Percentiles rank a stretch among this genome's conserved stretches.
phyloP scores from a whole-genome alignment of 2,329 filamentous ascomycete species.

The Pseudogymnoascus sp. region DNA sequence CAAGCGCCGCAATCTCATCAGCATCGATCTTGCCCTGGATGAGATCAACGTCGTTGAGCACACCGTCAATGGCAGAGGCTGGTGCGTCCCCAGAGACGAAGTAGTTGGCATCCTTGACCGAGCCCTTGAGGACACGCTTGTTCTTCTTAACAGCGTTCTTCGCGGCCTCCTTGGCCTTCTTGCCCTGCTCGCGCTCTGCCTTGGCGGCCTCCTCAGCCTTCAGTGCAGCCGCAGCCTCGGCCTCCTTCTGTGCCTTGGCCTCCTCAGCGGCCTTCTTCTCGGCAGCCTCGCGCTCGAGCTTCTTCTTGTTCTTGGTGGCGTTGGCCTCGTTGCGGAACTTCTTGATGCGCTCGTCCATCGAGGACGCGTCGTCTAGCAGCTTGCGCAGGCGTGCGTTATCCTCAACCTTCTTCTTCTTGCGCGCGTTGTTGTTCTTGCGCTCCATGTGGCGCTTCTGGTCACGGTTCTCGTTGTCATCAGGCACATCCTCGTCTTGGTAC shows the following conservation, averaged over 20 bases:
- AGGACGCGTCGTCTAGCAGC: constrained; percentile 78
- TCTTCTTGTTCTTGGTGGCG: constrained; percentile 94
- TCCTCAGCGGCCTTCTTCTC: constrained; percentile 83
- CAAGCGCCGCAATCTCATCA: constrained; percentile 80
- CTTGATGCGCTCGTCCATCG: constrained; percentile 92
- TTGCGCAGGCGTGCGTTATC: constrained; percentile 86
- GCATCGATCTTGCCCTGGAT: constrained; percentile 82
- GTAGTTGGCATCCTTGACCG: constrained; percentile 97
- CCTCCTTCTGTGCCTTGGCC: constrained; percentile 72
- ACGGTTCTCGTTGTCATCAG: constrained; percentile 97
- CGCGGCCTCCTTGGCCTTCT: constrained; percentile 97
- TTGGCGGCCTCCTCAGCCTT: constrained; percentile 85
- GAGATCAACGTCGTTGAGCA: constrained; percentile 77
- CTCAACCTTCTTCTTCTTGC: constrained; percentile 99
- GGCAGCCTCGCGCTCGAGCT: constrained; percentile 80
- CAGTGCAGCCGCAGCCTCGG: constrained; percentile 69
- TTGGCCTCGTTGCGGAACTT: constrained; percentile 87
- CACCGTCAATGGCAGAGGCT: constrained; percentile 70
- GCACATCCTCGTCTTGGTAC: constrained; percentile 97
- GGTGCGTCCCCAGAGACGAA: constrained; percentile 67
- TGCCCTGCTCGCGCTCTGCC: constrained; percentile 68
- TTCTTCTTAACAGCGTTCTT: constrained; percentile 99
- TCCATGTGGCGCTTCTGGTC: constrained; percentile 98
- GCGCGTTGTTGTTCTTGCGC: constrained; percentile 94
- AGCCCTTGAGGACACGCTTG: constrained; percentile 90